A percentile compares a stretch with the other conserved stretches of the same genome.
These are phyloP conservation scores for Selenicereus undatus DNA, from an alignment of 148 eudicot species.

Conservation along the genomic window DNA sequence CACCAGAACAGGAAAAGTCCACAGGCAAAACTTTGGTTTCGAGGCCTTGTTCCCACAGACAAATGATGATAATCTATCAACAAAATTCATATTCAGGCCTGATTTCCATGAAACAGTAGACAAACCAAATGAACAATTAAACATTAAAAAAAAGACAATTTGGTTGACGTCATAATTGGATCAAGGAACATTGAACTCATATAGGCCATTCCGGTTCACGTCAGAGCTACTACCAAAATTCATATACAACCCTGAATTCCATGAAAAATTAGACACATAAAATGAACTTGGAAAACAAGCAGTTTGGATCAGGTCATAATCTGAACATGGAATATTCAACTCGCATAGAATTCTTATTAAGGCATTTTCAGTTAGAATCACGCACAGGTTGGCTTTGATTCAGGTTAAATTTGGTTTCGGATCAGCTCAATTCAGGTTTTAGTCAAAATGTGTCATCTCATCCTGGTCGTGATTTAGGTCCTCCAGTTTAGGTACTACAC, in stretches of 20 bases:
- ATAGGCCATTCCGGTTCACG: no score
- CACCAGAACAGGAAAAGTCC: constrained; percentile 91
- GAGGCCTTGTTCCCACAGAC: constrained; percentile 43
- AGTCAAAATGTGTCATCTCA: background rate
- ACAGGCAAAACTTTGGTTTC: constrained; percentile 52
- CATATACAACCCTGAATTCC: no score
- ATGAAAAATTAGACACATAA: no score
- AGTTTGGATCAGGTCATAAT: no score
- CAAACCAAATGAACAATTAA: no score
- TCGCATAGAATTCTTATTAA: background rate
- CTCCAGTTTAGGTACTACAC: background rate
- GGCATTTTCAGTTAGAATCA: background rate
- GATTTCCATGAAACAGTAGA: background rate
- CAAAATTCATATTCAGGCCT: background rate
- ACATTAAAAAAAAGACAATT: no score
- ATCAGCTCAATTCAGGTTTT: background rate
- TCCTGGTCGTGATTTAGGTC: background rate
- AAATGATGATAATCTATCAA: background rate
- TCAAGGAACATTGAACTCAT: no score
- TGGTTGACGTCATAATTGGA: no score
- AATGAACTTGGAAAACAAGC: no score
- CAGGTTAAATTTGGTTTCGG: background rate
- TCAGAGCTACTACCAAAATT: no score
- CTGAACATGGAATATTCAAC: no score
- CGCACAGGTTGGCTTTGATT: background rate